Conservation (phyloP, 345 rosid genomes). For the Stellera chamaejasme region DNA sequence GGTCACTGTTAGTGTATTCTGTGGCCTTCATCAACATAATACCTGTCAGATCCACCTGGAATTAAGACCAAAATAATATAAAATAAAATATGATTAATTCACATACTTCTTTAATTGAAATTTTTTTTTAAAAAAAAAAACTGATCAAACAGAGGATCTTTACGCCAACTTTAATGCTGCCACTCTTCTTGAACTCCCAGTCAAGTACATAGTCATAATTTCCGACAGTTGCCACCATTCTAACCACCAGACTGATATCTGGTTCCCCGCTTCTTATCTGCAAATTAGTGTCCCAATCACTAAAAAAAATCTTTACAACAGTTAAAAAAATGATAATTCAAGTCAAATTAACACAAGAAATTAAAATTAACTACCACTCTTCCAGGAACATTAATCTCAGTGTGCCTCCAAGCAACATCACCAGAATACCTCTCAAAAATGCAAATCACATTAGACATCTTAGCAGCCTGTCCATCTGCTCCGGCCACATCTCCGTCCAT, state of each 20-base stretch:
- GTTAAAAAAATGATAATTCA: not conserved
- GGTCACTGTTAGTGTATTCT: conserved; percentile 32
- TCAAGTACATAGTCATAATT: conserved; percentile 75
- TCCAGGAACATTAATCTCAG: conserved; percentile 66
- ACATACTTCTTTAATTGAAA: not conserved
- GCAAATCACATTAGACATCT: conserved; percentile 40
- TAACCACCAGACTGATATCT: conserved; percentile 54
- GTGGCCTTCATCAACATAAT: conserved; percentile 52
- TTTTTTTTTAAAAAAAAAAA: not conserved
- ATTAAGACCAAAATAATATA: not conserved
- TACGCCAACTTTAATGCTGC: conserved; percentile 47
- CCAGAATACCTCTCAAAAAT: conserved; percentile 60
- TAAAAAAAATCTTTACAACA: no score
- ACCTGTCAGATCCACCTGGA: conserved; percentile 63
- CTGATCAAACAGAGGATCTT: not conserved
- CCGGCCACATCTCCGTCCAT: conserved; percentile 53
- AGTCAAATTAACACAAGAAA: conserved; percentile 1
- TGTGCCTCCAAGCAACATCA: conserved; percentile 54
- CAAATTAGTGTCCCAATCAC: not conserved
- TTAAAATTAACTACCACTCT: conserved; percentile 37
- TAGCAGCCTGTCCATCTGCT: conserved; percentile 49
- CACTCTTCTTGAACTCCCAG: conserved; percentile 74
- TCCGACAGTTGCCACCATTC: conserved; percentile 74
- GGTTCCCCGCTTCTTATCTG: conserved; percentile 64
- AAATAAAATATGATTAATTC: no score